Evolutionary conservation across 2,329 filamentous ascomycete species (phyloP), one percentile per base, ranked within the genome.

Genomic region (Aspergillus transmontanensis): DNA sequence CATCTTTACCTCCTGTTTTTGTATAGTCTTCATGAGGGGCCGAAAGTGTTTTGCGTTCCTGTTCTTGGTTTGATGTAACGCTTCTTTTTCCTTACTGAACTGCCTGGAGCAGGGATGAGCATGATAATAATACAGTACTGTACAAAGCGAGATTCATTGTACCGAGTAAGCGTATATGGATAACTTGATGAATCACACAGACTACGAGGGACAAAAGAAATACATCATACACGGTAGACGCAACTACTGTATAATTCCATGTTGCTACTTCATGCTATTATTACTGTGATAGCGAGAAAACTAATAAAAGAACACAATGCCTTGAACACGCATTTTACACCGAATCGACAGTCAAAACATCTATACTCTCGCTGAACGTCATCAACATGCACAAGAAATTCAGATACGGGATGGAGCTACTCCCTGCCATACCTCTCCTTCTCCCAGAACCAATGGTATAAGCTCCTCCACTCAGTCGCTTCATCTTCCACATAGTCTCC

Each of bases 401-500:
- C 3, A 45, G 19, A 57, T 45, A 45, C 21, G 5, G 21, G 12
- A 23, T 30, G 11, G 14, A n/a, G 43, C 64, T 50, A 66, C 16
- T 62, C 57, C n/a, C 65, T 65, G 21, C 64, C 65, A 46, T 63
- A 51, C 30, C 62, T 66, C 56, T 71, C 71, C 65, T 74, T 78
- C 58, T 73, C 76, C 76, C 77, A 78, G 48, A 80, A 79, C 77
- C 76, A 79, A 62, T 75, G 73, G 61, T 82, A 81, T 54, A 81
- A 64, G 51, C 72, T 75, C 66, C 73, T 75, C 77, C 79, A 80
- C 57, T 79, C 75, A 1, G 66, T 71, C 11, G 74, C 73, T 45
- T 79, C 78, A 62, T 81, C 80, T 57, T 81, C 79, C 32, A 82
- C 78, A 68, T 81, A 82, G 61, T 82, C 80, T 3, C 73, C 75